Evolutionary conservation across 805 yeast species (phyloP), one percentile per base, ranked within the genome.

Genomic region (Metschnikowia colocasiae): DNA sequence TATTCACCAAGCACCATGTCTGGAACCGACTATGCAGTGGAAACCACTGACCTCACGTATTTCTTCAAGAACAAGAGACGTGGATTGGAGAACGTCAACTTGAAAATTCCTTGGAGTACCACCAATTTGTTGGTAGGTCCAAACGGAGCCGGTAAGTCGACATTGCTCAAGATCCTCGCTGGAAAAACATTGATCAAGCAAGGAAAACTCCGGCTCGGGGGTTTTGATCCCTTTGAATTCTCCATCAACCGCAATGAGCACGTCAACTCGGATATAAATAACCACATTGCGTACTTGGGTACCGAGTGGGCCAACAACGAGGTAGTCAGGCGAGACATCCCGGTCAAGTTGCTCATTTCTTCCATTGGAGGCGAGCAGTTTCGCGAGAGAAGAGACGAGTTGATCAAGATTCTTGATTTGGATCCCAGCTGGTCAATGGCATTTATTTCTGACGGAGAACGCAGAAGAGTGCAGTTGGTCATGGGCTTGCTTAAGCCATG

Each of bases 221-320:
- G 96, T 0, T 72, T 78, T 43, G 95, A 94, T 59, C 99, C 99
- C 1, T 94, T 94, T 68, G 70, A 63, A 50, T 70, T 71, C 51
- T 71, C 87, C n/a, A 77, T 77, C 15, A 72, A 76, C 46, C 65
- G 79, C 5, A 74, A 75, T 50, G 69, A 59, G 41, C 68, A 65
- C 41, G 67, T 63, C 46, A 73, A 72, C 47, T 62, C 74, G 16
- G 76, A 72, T 52, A 71, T 78, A 41, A 72, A 77, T 46, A 65
- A 65, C 48, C 73, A 73, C 42, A 79, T 82, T 23, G 87, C 96
- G 0, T 92, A 92, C 61, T 69, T 94, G 36, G 99, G 99, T 3
- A 94, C 98, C 0, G 99, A 94, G 61, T 94, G 99, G 99, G 96
- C 96, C 5, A 80, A 86, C 46, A 94, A 90, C 67, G 87, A 88